These are phyloP conservation scores for Penicillium fuscoglaucum DNA, from an alignment of 2,329 filamentous ascomycete species.

Conservation along the genomic window DNA sequence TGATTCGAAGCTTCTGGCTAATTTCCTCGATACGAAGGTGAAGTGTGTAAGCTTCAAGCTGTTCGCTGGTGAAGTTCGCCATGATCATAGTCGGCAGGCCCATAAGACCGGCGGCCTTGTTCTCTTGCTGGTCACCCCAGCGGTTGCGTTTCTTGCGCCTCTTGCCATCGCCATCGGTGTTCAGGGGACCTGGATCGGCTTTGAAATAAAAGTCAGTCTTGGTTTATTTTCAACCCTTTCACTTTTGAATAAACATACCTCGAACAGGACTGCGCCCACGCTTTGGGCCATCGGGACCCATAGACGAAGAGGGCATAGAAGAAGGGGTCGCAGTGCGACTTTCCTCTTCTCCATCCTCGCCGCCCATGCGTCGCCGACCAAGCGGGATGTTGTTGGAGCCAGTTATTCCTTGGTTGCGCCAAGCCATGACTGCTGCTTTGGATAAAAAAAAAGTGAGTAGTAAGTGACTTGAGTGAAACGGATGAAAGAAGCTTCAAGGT, in stretches of 20 bases:
- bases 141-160: slow-evolving; percentile 97
- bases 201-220: slow-evolving; percentile 12
- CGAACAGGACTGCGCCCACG: slow-evolving; percentile 90
- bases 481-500: slow-evolving; percentile 6
- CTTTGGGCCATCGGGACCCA: slow-evolving; percentile 57
- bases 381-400: slow-evolving; percentile 98
- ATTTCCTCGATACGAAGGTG: slow-evolving; percentile 98
- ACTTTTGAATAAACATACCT: slow-evolving; percentile 55
- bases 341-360: slow-evolving; percentile 57
- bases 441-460: slow-evolving; percentile 12
- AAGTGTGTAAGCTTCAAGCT: slow-evolving; percentile 94
- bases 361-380: slow-evolving; percentile 78
- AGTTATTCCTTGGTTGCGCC: slow-evolving; percentile 78
- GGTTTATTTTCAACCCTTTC: slow-evolving; percentile 17
- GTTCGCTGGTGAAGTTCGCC: slow-evolving; percentile 97
- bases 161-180: slow-evolving; percentile 69
- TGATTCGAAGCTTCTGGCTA: slow-evolving; percentile 97
- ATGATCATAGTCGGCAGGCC: slow-evolving; percentile 94
- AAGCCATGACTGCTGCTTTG: slow-evolving; percentile 53
- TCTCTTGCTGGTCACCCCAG: slow-evolving; percentile 96
- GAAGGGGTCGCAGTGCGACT: slow-evolving; percentile 48
- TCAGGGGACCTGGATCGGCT: slow-evolving; percentile 43
- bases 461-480: slow-evolving; percentile 13
- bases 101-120: slow-evolving; percentile 98
- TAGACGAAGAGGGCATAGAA: slow-evolving; percentile 41